These are phyloP conservation scores for Dictyostelium intermedium DNA, from an alignment of 78 protist species.

Conservation along the genomic window DNA sequence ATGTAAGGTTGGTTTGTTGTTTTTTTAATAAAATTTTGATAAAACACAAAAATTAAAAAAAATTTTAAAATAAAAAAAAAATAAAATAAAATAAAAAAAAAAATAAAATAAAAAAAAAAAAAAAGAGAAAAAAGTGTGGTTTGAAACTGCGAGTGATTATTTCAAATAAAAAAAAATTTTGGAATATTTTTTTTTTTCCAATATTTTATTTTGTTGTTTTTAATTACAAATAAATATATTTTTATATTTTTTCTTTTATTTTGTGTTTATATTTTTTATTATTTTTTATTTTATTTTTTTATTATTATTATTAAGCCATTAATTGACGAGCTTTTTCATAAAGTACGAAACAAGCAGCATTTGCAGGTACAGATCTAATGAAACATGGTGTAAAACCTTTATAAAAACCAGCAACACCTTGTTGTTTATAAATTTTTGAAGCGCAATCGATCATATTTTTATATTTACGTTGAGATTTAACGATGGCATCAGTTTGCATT, in stretches of 20 bases:
- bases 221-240: background rate
- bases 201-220: background rate
- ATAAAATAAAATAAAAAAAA: too few relatives aligned
- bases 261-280: background rate
- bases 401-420: constrained; percentile 74
- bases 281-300: background rate
- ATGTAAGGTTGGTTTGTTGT: background rate
- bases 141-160: background rate
- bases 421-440: constrained; percentile 71
- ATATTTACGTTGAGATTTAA: constrained; percentile 50
- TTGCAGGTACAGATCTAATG: constrained; percentile 78
- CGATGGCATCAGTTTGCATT: constrained; percentile 79
- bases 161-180: background rate
- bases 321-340: constrained; percentile 41
- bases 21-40: background rate
- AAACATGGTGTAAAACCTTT: constrained; percentile 82
- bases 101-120: too few relatives aligned
- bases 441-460: constrained; percentile 47
- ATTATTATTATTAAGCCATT: background rate
- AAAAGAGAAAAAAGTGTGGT: background rate
- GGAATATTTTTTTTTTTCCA: too few relatives aligned
- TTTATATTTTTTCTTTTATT: background rate
- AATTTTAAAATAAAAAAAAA: too few relatives aligned
- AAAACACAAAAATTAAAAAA: background rate
- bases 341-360: constrained; percentile 73